Percentiles rank a stretch among this genome's conserved stretches.
phyloP scores from a whole-genome alignment of 345 rosid species.

The Gossypium anomalum region DNA sequence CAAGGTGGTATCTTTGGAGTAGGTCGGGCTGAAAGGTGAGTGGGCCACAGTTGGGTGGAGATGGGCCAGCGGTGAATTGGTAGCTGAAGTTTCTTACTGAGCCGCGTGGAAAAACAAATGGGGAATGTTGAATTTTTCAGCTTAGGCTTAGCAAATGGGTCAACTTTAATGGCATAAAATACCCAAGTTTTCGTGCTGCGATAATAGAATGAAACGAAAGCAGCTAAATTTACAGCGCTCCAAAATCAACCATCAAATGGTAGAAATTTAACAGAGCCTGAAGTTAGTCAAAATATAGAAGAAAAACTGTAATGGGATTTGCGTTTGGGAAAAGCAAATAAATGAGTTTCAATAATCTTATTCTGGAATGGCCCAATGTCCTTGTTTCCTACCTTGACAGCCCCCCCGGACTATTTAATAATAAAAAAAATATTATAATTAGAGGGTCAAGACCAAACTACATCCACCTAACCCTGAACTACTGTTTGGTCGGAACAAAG shows the following conservation, averaged over 20 bases:
- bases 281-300: not conserved
- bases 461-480: not conserved
- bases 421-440: not conserved
- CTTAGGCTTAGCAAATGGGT: not conserved
- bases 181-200: not conserved
- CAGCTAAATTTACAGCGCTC: not conserved
- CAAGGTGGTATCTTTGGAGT: no score
- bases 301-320: not conserved
- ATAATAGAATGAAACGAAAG: not conserved
- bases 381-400: not conserved
- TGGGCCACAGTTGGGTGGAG: no score
- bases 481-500: not conserved
- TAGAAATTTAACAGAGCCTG: not conserved
- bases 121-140: not conserved
- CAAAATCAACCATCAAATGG: not conserved
- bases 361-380: not conserved
- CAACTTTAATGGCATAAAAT: not conserved
- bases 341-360: not conserved
- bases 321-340: constrained; percentile 2
- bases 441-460: not conserved
- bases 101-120: not conserved
- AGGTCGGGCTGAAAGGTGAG: no score
- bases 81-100: no score
- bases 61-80: not conserved
- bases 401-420: not conserved